Base-by-base conservation (phyloP, 768 basidiomycete species). In the Lactarius akahatsu region DNA sequence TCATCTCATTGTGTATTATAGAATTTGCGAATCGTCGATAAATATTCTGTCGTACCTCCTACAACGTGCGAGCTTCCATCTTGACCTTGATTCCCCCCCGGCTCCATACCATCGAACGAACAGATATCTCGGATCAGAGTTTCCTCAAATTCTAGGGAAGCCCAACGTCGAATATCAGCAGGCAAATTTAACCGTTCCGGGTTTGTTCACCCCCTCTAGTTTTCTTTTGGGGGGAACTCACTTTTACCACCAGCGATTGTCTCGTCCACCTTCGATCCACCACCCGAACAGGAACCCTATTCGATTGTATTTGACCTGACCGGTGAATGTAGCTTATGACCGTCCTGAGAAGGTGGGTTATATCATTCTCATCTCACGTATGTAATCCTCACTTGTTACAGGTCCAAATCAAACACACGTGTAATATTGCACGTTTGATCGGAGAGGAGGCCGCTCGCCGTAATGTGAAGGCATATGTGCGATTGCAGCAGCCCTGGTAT, bases 271-370 rank as follows among this genome's bases (percentile, higher is more conserved):
- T 94, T 92, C 70, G 88, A 90, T 64, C 88, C 91, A 10, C 84
- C 87, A 1, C 83, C 84, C 66, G 91, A 89, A 61, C 79, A 84
- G 69, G 76, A 81, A n/a, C 81, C 87, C 4, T 95, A 88, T 75
- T 81, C 87, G 64, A 89, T 90, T 76, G 89, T 94, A 26, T 94
- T 94, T 75, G 93, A 95, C 78, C 85, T 89, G 70, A 89, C 90
- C 3, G 93, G 93, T 52, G 92, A 94, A 94, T 75, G 79, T 91
- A 64, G 83, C 84, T 63, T 83, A 83, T 71, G 91, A 92, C 76
- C 84, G 91, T 57, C 83, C 85, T 36, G 91, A 92, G 75, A 79
- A 86, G 81, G 91, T 90, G 74, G 62, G 84, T 77, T 32, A 2
- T 10, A 13, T 18, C n/a, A 10, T 60, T 38, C n/a, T 55, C 34